Evolutionary conservation across 305 asterid species (phyloP).

Genomic region (Solanum chacoense): DNA sequence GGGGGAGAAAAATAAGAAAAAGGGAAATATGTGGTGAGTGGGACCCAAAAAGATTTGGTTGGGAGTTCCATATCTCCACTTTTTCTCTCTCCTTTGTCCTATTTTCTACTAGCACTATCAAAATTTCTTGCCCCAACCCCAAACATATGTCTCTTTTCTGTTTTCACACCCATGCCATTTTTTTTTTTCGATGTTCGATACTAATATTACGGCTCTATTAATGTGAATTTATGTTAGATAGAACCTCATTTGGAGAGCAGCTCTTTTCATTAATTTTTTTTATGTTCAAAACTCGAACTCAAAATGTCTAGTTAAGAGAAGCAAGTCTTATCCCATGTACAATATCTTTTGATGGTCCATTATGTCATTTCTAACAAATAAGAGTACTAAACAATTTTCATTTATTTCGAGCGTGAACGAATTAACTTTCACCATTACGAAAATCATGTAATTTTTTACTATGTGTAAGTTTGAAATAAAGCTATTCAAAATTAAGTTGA

Average conservation of each 20-base stretch:
- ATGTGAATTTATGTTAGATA: neutral
- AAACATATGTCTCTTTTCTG: neutral
- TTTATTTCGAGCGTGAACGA: neutral
- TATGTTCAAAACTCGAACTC: neutral
- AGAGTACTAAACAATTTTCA: neutral
- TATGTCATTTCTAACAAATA: neutral
- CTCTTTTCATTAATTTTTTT: neutral
- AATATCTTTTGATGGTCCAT: neutral
- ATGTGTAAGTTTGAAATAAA: neutral
- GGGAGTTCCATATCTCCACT: constrained; percentile 30
- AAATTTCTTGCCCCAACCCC: neutral
- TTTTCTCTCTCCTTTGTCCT: constrained; percentile 14
- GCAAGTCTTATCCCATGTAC: too few relatives aligned
- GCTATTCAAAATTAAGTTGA: neutral
- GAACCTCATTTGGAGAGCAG: neutral
- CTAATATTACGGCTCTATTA: neutral
- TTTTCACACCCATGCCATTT: neutral
- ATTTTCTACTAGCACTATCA: neutral
- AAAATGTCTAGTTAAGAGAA: neutral
- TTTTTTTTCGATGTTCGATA: neutral
- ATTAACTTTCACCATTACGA: neutral
- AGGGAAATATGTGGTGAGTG: constrained; percentile 8
- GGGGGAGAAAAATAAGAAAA: neutral
- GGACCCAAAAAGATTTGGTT: constrained; percentile 39
- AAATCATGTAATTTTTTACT: neutral